Evolutionary conservation across 305 asterid species (phyloP).

Genomic region (Fraxinus floribunda): DNA sequence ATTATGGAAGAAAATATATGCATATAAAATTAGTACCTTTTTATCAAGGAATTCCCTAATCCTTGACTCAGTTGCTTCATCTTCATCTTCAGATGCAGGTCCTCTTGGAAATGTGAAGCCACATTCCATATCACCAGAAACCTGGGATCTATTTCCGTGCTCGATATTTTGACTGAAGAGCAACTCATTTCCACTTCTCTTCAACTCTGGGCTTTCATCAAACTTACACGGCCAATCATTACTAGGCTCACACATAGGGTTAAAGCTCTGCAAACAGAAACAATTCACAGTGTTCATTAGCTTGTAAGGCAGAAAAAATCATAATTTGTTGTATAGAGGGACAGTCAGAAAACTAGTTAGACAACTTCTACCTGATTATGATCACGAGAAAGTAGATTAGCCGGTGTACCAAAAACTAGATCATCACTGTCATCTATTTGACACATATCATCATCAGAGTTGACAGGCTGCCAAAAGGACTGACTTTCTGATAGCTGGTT

Average conservation of each 20-base stretch:
- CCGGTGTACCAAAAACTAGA: conserved; percentile 56
- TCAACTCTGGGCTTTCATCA: conserved; percentile 69
- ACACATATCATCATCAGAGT: conserved; percentile 89
- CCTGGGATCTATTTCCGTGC: conserved; percentile 38
- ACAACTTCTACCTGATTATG: conserved; percentile 60
- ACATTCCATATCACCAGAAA: conserved; percentile 48
- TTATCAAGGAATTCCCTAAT: conserved; percentile 88
- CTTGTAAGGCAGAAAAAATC: neutral
- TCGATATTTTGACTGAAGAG: conserved; percentile 41
- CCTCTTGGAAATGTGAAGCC: conserved; percentile 70
- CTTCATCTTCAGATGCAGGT: conserved; percentile 71
- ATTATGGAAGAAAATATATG: neutral
- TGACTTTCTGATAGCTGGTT: conserved; percentile 53
- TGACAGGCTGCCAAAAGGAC: conserved; percentile 65
- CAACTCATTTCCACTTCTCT: conserved; percentile 40
- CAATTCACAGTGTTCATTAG: conserved; percentile 21
- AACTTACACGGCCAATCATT: conserved; percentile 81
- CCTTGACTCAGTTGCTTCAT: conserved; percentile 82
- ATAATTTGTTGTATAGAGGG: neutral
- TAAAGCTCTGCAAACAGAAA: conserved; percentile 68
- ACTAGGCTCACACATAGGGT: conserved; percentile 89
- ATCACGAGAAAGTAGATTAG: conserved; percentile 52
- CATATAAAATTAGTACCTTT: conserved; percentile 52
- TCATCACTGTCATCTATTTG: conserved; percentile 68
- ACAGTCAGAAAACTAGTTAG: neutral